phyloP scores from a whole-genome alignment of 495 filamentous ascomycete species.

The Sphaerosporella brunnea region DNA sequence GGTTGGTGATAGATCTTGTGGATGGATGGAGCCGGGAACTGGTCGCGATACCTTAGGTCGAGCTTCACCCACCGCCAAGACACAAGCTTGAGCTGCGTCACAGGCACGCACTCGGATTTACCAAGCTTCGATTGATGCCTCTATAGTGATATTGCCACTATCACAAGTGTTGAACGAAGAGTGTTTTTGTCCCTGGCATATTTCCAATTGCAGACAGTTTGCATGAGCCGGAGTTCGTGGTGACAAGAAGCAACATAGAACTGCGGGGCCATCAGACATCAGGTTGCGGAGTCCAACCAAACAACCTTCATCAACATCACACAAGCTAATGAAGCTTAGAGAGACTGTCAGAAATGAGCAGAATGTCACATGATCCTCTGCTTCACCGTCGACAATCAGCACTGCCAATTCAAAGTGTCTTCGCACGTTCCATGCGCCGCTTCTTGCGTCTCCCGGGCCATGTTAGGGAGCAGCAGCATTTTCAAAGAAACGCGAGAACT shows the following conservation, averaged over 20 bases:
- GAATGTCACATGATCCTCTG: neutral
- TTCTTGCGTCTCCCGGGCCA: conserved; percentile 20
- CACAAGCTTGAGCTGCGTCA: too few species aligned
- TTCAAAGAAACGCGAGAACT: conserved; percentile 12
- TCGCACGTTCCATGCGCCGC: conserved; percentile 16
- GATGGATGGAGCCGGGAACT: conserved; percentile 1
- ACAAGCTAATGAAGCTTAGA: too few species aligned
- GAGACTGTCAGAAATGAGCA: too few species aligned
- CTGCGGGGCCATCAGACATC: neutral
- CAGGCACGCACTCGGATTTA: neutral
- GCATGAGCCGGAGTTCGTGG: neutral
- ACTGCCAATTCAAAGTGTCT: conserved; percentile 5
- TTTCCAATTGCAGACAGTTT: neutral
- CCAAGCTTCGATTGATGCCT: neutral
- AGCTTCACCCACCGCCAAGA: too few species aligned
- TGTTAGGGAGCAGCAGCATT: conserved; percentile 12
- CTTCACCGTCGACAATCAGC: neutral
- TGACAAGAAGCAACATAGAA: neutral
- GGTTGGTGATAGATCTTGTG: neutral
- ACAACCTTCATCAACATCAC: too few species aligned
- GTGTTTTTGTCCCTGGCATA: neutral
- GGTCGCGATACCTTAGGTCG: neutral
- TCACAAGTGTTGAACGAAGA: neutral
- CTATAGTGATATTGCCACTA: too few species aligned
- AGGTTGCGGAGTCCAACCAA: neutral